Evolutionary conservation across 306 rosid genomes (phyloP).

Genomic region (Canavalia ensiformis): DNA sequence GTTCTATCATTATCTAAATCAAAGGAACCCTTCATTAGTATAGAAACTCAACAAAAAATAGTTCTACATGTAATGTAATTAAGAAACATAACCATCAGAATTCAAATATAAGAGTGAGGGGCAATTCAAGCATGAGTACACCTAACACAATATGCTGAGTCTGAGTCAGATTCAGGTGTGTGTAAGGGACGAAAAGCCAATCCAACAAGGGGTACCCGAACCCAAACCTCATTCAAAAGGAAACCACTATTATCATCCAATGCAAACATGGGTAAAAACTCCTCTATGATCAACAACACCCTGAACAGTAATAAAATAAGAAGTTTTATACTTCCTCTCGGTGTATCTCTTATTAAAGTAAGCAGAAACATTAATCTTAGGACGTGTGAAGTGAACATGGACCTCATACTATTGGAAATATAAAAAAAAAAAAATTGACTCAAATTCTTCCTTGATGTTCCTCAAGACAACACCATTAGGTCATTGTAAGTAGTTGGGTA

Average conservation of each 20-base stretch:
- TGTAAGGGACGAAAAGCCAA: slow-evolving; percentile 88
- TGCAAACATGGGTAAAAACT: slow-evolving; percentile 80
- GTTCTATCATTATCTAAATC: no score
- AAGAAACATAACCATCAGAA: no score
- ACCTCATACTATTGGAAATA: slow-evolving; percentile 81
- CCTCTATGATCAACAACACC: slow-evolving; percentile 85
- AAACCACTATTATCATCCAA: slow-evolving; percentile 78
- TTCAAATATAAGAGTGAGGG: no score
- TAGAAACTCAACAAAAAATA: no score
- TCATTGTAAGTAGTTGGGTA: slow-evolving; percentile 83
- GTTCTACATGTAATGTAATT: no score
- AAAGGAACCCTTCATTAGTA: no score
- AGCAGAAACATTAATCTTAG: slow-evolving; percentile 78
- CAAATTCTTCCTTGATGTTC: slow-evolving; percentile 70
- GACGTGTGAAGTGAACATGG: slow-evolving; percentile 85
- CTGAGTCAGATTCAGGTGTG: slow-evolving; percentile 80
- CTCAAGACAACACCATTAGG: slow-evolving; percentile 58
- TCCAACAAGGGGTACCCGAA: slow-evolving; percentile 82
- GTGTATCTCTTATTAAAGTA: slow-evolving; percentile 84
- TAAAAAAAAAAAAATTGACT: slow-evolving; percentile 58
- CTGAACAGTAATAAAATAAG: slow-evolving; percentile 84
- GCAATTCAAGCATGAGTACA: no score
- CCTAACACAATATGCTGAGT: slow-evolving; percentile 58
- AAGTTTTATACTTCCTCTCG: slow-evolving; percentile 81
- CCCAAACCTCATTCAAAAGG: slow-evolving; percentile 69